Percentiles rank a stretch among this genome's conserved stretches.
These are phyloP conservation scores for Pestalotiopsis sp. DNA, from an alignment of 2,329 filamentous ascomycete species.

Conservation along the genomic window DNA sequence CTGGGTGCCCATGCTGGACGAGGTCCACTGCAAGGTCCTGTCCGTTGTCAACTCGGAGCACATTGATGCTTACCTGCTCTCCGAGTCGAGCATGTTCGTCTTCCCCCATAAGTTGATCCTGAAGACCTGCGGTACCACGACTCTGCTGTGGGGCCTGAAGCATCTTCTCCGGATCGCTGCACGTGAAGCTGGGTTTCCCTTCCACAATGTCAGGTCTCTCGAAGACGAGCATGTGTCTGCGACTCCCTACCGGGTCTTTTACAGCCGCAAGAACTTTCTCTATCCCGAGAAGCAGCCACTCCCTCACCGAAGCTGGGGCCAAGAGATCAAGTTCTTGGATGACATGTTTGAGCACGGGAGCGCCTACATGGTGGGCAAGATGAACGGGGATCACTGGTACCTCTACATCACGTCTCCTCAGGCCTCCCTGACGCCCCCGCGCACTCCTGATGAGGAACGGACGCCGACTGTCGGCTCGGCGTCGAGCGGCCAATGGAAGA, in stretches of 20 bases:
- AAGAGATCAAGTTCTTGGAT: conserved; percentile 92
- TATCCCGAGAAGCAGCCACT: conserved; percentile 93
- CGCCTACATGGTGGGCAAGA: conserved; percentile 99
- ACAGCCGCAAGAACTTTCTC: conserved; percentile 97
- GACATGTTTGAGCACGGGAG: conserved; percentile 89
- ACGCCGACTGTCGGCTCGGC: conserved; percentile 18
- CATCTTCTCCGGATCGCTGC: conserved; percentile 92
- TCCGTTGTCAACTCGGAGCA: conserved; percentile 92
- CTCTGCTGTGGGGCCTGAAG: conserved; percentile 83
- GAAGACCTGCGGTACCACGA: conserved; percentile 98
- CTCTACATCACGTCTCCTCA: conserved; percentile 92
- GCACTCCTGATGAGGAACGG: conserved; percentile 66
- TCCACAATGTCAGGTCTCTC: conserved; percentile 67
- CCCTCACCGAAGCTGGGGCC: conserved; percentile 95
- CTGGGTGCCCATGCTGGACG: conserved; percentile 96
- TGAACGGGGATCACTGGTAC: conserved; percentile 99
- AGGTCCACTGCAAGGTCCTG: conserved; percentile 97
- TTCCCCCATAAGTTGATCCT: conserved; percentile 99
- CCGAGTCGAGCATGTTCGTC: conserved; percentile 99
- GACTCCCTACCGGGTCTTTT: conserved; percentile 93
- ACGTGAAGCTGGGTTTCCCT: conserved; percentile 84
- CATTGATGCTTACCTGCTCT: conserved; percentile 94
- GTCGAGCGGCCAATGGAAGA: conserved; percentile 54
- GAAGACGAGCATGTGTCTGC: conserved; percentile 74
- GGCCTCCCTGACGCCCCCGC: conserved; percentile 76